Evolutionary conservation across 2,329 filamentous ascomycete genomes (phyloP), one percentile per base, ranked within the genome.

Genomic region (Harringtonia lauricola): DNA sequence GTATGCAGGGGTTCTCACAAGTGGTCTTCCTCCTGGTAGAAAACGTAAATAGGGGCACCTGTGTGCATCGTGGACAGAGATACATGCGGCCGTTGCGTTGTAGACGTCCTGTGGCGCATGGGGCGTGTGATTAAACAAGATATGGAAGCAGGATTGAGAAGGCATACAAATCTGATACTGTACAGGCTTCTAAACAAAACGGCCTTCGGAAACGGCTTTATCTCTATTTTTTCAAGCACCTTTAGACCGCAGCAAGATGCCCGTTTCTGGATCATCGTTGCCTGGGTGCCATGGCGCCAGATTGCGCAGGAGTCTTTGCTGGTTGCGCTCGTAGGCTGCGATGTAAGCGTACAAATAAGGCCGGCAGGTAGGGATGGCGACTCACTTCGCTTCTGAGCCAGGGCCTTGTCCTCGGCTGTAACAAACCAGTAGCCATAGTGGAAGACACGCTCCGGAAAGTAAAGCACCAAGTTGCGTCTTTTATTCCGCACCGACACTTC

Each of bases 341-440:
- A 8, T 8, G 22, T 39, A 22, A 42, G 33, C 22, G 36, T 10
- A n/a, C 15, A 12, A 28, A 33, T 15, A 37, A 24, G 13, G 19
- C 8, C n/a, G 24, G 24, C 10, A 26, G 10, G 24, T 6, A 26
- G 6, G 24, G 24, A 35, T 13, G 36, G 31, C 22, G 10, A 42
- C 47, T 13, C 34, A 52, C 50, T 46, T 33, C 49, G 42, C 41
- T 51, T 45, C 12, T 43, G 45, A 2, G 52, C 52, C 29, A 49
- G 43, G 2, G 41, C 47, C 50, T 52, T 53, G 45, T 54, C 51
- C 30, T 49, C 51, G 13, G 44, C 42, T 13, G 49, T 47, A 17
- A 54, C 51, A 39, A 54, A 54, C 50, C 50, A 54, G 48, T 53
- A 54, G 45, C 50, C 45, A 43, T 48, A 49, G 43, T 50, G 41